Conservation (phyloP, 257 asterid species). For the Thymus quinquecostatus region DNA sequence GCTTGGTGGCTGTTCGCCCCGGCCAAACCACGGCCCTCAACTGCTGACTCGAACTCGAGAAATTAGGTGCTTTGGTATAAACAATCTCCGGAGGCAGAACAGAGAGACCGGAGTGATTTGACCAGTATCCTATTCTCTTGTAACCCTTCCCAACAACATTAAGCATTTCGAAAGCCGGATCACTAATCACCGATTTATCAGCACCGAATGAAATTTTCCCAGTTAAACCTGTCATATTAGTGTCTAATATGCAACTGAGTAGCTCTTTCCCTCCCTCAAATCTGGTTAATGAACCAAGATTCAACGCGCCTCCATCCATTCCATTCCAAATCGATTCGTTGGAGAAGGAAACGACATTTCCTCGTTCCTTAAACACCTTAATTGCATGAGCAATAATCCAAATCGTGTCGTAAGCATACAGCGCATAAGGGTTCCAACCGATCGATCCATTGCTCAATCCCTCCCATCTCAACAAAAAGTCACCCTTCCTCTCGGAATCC, state of each 20-base stretch:
- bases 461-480: slow-evolving; percentile 56
- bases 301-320: slow-evolving; percentile 41
- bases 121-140: slow-evolving; percentile 77
- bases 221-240: slow-evolving; percentile 66
- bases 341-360: slow-evolving; percentile 63
- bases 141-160: slow-evolving; percentile 56
- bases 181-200: slow-evolving; percentile 38
- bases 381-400: slow-evolving; percentile 71
- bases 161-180: slow-evolving; percentile 69
- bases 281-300: slow-evolving; percentile 57
- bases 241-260: slow-evolving; percentile 45
- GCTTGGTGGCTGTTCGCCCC: slow-evolving; percentile 52
- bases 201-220: slow-evolving; percentile 56
- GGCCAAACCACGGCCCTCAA: slow-evolving; percentile 66
- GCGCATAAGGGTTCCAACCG: slow-evolving; percentile 58
- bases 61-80: slow-evolving; percentile 44
- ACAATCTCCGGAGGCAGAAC: slow-evolving; percentile 63
- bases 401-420: slow-evolving; percentile 86
- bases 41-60: slow-evolving; percentile 53
- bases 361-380: slow-evolving; percentile 46
- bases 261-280: slow-evolving; percentile 63
- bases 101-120: slow-evolving; percentile 74
- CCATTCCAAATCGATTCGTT: slow-evolving; percentile 40
- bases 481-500: slow-evolving; percentile 55
- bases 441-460: slow-evolving; percentile 60